phyloP scores from a whole-genome alignment of 208 protist genomes.

The Trypanosoma scelopori region DNA sequence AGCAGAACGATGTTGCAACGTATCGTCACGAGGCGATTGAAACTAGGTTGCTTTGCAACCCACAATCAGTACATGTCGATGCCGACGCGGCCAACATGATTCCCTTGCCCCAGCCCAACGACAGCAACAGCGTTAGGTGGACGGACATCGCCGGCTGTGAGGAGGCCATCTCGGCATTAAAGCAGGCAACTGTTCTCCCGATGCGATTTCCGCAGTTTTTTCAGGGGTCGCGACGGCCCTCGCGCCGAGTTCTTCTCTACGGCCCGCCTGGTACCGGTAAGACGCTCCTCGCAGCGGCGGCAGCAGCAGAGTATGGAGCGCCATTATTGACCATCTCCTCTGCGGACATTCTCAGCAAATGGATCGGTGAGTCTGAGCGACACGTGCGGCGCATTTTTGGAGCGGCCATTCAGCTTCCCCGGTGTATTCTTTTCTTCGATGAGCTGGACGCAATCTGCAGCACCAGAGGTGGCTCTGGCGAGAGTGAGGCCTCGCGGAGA shows the following conservation, averaged over 20 bases:
- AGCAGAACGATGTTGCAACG: neutral
- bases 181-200: slow-evolving; percentile 97
- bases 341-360: slow-evolving; percentile 96
- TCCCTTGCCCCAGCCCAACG: neutral
- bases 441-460: slow-evolving; percentile 93
- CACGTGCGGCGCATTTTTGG: slow-evolving; percentile 94
- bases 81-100: neutral
- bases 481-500: slow-evolving; percentile 90
- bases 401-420: slow-evolving; percentile 38
- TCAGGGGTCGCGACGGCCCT: slow-evolving; percentile 84
- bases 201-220: slow-evolving; percentile 97
- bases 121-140: slow-evolving; percentile 44
- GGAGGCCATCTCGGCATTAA: slow-evolving; percentile 94
- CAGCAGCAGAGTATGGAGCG: slow-evolving; percentile 88
- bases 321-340: slow-evolving; percentile 94
- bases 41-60: neutral
- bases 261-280: slow-evolving; percentile 85
- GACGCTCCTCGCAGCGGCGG: slow-evolving; percentile 91
- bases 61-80: neutral
- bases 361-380: slow-evolving; percentile 97
- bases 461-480: slow-evolving; percentile 56
- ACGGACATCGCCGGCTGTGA: slow-evolving; percentile 95
- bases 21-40: neutral
- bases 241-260: slow-evolving; percentile 92
- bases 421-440: slow-evolving; percentile 93